Conservation (phyloP, 371 early-diverging fungal genomes). For the Mucor racemosus region DNA sequence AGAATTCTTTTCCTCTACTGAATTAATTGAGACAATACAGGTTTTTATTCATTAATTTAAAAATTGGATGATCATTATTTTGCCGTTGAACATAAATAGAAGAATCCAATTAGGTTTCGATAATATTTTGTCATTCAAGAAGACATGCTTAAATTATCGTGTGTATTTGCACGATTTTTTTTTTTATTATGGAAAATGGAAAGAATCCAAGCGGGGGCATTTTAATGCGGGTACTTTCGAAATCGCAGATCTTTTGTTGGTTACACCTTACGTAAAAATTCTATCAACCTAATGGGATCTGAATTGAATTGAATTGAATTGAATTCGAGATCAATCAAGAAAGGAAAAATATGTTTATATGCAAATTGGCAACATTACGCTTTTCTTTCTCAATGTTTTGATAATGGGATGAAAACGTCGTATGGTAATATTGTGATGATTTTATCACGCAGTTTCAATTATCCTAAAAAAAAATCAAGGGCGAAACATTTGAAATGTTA, state of each 20-base stretch:
- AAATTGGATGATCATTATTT: not conserved
- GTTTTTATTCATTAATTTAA: not conserved
- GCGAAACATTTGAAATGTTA: not conserved
- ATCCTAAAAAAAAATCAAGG: not conserved
- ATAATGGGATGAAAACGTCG: not conserved
- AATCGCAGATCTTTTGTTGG: not conserved
- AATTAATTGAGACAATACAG: not conserved
- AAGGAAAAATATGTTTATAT: no score
- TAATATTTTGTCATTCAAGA: not conserved
- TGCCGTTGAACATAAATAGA: not conserved
- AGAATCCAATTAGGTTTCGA: not conserved
- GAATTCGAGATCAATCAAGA: no score
- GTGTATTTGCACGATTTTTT: not conserved
- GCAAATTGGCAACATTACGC: not conserved
- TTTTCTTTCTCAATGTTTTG: not conserved
- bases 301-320: no score
- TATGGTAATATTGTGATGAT: not conserved
- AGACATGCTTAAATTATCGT: not conserved
- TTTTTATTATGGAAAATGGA: not conserved
- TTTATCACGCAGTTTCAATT: not conserved
- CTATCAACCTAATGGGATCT: no score
- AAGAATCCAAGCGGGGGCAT: not conserved
- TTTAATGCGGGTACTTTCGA: not conserved
- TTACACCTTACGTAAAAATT: not conserved
- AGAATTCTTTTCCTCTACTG: not conserved